Base-by-base conservation (phyloP, 139 green algal genomes). In the Chlamydomonas urium region DNA sequence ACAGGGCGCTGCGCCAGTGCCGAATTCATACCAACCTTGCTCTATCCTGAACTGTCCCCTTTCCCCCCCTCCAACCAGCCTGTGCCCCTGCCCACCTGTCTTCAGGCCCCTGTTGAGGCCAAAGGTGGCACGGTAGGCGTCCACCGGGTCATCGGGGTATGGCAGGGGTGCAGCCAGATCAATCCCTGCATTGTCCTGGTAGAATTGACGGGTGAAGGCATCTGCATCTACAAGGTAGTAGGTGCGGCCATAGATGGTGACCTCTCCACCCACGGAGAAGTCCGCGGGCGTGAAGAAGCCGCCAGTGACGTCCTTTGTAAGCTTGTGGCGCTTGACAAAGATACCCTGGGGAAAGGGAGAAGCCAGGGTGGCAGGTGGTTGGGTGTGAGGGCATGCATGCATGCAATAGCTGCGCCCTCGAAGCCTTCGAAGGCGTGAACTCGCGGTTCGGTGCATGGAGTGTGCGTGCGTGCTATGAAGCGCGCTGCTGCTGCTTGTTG, bases 171-270 rank as follows among this genome's bases (percentile, higher is more conserved):
- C 21, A 1, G 19, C 65, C 45, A 89, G 62, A 33, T 88, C 57
- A 33, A 78, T 63, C 72, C 75, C 74, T 2, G 50, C 60, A 34
- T 69, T 79, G 38, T 17, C 36, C 2, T 63, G 38, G 24, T 77
- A 70, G 38, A 74, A 84, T 31, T 77, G 60, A 19, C 91, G 83
- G 0, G 93, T 97, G 86, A 93, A 97, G 1, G 48, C 24, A 72
- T 98, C 93, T 33, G 83, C 89, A 67, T 93, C 89, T 24, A 91
- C 61, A 19, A 98, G 67, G 74, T 81, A 80, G 78, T 92, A 92
- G 2, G 76, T 87, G 57, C 82, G 78, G 2, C 88, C 92, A 63
- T 97, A 96, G 17, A 97, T 69, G 14, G 59, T 83, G 2, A 94
- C 72, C 1, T 76, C 77, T n/a, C 76, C 56, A 1, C 93, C 93